These are phyloP conservation scores for Kalmusia sp. DNA, from an alignment of 2,329 filamentous ascomycete genomes.

Conservation along the genomic window DNA sequence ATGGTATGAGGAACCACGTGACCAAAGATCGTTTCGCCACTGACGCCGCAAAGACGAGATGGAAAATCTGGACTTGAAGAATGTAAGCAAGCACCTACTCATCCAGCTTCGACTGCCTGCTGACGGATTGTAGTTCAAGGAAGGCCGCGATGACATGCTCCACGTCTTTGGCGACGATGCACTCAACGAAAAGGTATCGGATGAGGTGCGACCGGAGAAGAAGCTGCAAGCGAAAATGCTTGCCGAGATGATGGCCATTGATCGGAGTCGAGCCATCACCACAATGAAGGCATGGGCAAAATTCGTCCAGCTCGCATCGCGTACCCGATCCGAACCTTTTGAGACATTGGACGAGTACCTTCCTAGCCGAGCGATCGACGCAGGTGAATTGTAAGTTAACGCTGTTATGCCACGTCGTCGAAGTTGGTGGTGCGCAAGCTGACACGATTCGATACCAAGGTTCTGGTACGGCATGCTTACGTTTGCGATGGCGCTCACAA, in stretches of 20 bases:
- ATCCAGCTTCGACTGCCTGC: neutral
- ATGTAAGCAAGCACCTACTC: slow-evolving; percentile 5
- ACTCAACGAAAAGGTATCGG: slow-evolving; percentile 1
- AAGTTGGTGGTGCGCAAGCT: slow-evolving; percentile 48
- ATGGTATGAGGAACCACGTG: slow-evolving; percentile 30
- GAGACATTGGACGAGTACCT: slow-evolving; percentile 23
- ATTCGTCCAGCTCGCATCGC: slow-evolving; percentile 20
- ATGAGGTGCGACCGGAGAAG: slow-evolving; percentile 10
- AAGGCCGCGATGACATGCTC: slow-evolving; percentile 28
- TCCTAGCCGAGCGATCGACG: slow-evolving; percentile 19
- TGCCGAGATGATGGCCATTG: slow-evolving; percentile 22
- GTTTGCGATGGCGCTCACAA: slow-evolving; percentile 47
- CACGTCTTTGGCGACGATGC: slow-evolving; percentile 22
- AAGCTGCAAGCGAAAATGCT: slow-evolving; percentile 21
- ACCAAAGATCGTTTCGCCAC: neutral
- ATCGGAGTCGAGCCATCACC: slow-evolving; percentile 14
- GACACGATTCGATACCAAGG: slow-evolving; percentile 5
- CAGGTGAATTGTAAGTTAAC: slow-evolving; percentile 15
- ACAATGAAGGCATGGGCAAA: slow-evolving; percentile 21
- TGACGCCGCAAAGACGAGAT: slow-evolving; percentile 12
- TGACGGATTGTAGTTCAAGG: slow-evolving; percentile 11
- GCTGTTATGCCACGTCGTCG: slow-evolving; percentile 34
- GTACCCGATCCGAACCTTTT: slow-evolving; percentile 11
- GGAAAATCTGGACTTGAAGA: slow-evolving; percentile 13
- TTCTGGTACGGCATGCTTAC: slow-evolving; percentile 46